Conservation (phyloP, 306 rosid genomes). For the Quercus gilva region DNA sequence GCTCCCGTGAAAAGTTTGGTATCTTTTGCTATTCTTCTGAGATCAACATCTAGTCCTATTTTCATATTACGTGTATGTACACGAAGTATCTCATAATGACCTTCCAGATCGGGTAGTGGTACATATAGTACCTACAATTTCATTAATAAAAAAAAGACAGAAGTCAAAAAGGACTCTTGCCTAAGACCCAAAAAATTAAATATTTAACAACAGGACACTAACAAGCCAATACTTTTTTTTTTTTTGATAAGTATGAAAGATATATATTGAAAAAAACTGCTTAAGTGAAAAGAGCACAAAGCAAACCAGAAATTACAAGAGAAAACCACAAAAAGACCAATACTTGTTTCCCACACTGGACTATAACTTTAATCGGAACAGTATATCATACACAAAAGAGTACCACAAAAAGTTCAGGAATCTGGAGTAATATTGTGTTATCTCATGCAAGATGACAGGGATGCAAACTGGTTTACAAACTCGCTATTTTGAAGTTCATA, state of each 20-base stretch:
- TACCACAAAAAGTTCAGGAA: no score
- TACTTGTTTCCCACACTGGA: no score
- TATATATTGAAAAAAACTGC: no score
- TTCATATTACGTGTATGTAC: constrained; percentile 73
- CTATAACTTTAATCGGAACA: no score
- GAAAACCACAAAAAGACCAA: no score
- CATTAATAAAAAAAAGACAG: background rate
- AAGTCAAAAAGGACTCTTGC: constrained; percentile 12
- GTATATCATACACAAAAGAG: no score
- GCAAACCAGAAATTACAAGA: no score
- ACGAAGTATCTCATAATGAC: constrained; percentile 66
- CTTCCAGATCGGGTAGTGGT: constrained; percentile 88
- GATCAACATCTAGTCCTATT: constrained; percentile 56
- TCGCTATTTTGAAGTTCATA: background rate
- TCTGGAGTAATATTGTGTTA: background rate
- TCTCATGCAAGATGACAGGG: background rate
- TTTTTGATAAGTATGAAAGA: no score
- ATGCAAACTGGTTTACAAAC: background rate
- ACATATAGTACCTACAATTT: constrained; percentile 74
- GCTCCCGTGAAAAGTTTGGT: constrained; percentile 90
- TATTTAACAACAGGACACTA: background rate
- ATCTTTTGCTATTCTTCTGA: constrained; percentile 59
- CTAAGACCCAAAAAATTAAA: background rate
- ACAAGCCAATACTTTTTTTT: no score
- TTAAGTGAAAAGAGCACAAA: no score